These are phyloP conservation scores for Tuber aestivum DNA, from an alignment of 495 filamentous ascomycete species.

Conservation along the genomic window DNA sequence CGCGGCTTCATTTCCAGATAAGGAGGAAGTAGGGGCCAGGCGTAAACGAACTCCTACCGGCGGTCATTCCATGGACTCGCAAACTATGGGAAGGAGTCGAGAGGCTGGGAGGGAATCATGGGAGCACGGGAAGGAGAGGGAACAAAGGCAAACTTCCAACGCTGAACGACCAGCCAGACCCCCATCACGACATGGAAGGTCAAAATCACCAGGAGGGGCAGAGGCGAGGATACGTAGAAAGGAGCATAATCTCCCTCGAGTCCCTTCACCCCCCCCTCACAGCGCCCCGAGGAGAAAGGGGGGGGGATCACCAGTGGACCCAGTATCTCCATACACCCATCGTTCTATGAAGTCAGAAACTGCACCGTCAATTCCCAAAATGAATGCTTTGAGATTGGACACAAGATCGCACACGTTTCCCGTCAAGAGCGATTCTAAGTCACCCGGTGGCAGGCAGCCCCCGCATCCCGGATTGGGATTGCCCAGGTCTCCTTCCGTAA, in stretches of 20 bases:
- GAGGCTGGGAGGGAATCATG: slow-evolving; percentile 15
- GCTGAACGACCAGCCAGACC: slow-evolving; percentile 6
- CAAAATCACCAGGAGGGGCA: slow-evolving; percentile 25
- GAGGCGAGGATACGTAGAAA: slow-evolving; percentile 14
- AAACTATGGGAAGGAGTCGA: slow-evolving; percentile 10
- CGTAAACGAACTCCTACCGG: slow-evolving; percentile 35
- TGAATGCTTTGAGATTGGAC: slow-evolving; percentile 45
- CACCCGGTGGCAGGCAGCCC: slow-evolving; percentile 18
- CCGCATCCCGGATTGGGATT: slow-evolving; percentile 37
- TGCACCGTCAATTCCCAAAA: slow-evolving; percentile 17
- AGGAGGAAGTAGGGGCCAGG: slow-evolving; percentile 35
- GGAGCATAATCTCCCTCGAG: slow-evolving; percentile 10
- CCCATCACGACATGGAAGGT: slow-evolving; percentile 15
- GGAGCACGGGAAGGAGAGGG: slow-evolving; percentile 8
- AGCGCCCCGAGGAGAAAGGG: slow-evolving; percentile 14
- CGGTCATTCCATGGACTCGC: slow-evolving; percentile 28
- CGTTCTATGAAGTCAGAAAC: slow-evolving; percentile 23
- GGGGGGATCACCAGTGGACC: slow-evolving; percentile 17
- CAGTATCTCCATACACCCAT: slow-evolving; percentile 1
- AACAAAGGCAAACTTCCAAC: slow-evolving; percentile 11
- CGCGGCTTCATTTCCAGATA: slow-evolving; percentile 8
- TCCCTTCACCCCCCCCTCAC: slow-evolving; percentile 10
- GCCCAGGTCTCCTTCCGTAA: slow-evolving; percentile 35
- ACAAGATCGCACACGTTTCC: slow-evolving; percentile 57
- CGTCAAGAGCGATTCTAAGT: slow-evolving; percentile 34